These are phyloP conservation scores for Coemansia sp. DNA, from an alignment of 192 early-diverging fungal species.

Conservation along the genomic window DNA sequence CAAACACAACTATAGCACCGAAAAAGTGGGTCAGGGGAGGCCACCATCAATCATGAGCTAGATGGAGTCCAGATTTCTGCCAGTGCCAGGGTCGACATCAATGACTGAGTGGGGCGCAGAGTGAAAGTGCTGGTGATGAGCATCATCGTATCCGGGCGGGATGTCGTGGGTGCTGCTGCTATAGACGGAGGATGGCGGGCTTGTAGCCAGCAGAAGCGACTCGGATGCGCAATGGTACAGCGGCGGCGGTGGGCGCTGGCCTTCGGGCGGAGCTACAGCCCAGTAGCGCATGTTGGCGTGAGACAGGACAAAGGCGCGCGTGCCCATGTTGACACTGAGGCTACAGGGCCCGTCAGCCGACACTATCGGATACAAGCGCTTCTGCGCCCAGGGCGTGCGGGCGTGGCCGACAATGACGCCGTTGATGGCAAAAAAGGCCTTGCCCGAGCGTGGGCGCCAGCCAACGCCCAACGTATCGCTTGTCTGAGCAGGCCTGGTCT, in stretches of 20 bases:
- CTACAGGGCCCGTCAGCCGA: conserved; percentile 52
- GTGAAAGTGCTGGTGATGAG: neutral
- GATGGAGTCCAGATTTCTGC: neutral
- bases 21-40: too few relatives aligned
- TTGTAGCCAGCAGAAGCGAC: conserved; percentile 59
- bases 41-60: neutral
- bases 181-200: neutral
- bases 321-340: conserved; percentile 44
- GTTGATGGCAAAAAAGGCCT: conserved; percentile 73
- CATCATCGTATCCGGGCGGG: conserved; percentile 30
- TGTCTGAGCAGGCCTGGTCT: conserved; percentile 16
- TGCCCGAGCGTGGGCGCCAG: conserved; percentile 69
- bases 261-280: conserved; percentile 49
- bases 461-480: conserved; percentile 75
- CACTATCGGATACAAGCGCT: conserved; percentile 62
- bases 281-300: conserved; percentile 55
- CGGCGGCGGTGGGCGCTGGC: conserved; percentile 46
- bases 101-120: neutral
- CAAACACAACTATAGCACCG: too few relatives aligned
- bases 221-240: conserved; percentile 63
- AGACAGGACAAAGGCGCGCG: conserved; percentile 49
- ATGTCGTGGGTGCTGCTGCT: neutral
- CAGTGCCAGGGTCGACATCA: neutral
- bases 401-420: conserved; percentile 64
- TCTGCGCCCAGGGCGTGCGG: conserved; percentile 62